Evolutionary conservation across 345 rosid species (phyloP).

Genomic region (Mallotus nudiflorus): DNA sequence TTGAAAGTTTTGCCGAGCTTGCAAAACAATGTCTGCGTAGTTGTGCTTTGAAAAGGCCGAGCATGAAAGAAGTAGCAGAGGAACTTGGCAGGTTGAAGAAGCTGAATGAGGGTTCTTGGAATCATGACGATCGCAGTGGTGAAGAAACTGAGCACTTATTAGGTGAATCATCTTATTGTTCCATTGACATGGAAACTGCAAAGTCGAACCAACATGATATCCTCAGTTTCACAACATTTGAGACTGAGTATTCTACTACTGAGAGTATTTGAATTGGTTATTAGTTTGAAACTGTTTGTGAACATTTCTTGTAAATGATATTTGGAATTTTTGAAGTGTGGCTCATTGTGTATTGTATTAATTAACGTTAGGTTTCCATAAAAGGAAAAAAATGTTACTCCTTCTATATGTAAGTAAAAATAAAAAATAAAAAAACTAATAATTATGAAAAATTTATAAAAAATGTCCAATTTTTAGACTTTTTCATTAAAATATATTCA

Average conservation of each 20-base stretch:
- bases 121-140: background rate
- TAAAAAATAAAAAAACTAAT: too few species aligned
- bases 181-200: background rate
- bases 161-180: conserved; percentile 4
- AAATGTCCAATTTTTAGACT: too few species aligned
- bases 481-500: too few species aligned
- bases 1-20: conserved; percentile 23
- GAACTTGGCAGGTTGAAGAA: conserved; percentile 14
- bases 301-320: too few species aligned
- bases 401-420: too few species aligned
- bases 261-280: background rate
- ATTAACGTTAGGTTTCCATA: too few species aligned
- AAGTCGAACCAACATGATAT: background rate
- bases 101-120: background rate
- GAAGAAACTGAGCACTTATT: background rate
- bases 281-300: background rate
- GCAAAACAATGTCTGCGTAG: conserved; percentile 12
- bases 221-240: background rate
- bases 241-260: background rate
- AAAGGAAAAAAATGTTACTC: too few species aligned
- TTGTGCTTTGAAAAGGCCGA: conserved; percentile 10
- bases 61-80: conserved; percentile 16
- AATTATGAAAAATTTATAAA: too few species aligned
- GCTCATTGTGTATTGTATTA: too few species aligned
- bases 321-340: too few species aligned